Evolutionary conservation across 768 basidiomycete genomes (phyloP).

Genomic region (Gautieria morchelliformis): DNA sequence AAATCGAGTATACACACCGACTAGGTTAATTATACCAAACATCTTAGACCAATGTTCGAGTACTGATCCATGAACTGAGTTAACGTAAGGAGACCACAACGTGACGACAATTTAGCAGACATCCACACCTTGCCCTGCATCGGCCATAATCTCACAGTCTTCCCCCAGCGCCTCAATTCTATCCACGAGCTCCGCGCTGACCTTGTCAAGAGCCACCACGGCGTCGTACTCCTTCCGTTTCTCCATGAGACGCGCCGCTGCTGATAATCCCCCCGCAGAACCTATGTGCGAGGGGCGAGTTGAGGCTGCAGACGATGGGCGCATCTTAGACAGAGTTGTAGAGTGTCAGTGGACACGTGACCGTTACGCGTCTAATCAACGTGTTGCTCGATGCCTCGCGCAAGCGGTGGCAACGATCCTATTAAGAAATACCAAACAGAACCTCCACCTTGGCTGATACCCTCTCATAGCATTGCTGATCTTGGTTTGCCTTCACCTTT

Average conservation of each 20-base stretch:
- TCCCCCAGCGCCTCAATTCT: constrained; percentile 60
- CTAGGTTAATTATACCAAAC: constrained; percentile 66
- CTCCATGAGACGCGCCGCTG: constrained; percentile 41
- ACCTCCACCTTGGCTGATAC: constrained; percentile 69
- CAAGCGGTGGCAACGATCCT: constrained; percentile 1
- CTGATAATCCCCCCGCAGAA: constrained; percentile 1
- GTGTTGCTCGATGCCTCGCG: constrained; percentile 3
- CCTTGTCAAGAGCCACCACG: constrained; percentile 59
- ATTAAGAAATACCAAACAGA: constrained; percentile 40
- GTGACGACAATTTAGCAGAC: neutral
- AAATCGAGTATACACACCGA: constrained; percentile 39
- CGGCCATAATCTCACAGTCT: constrained; percentile 70
- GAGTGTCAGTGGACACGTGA: neutral
- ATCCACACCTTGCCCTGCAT: constrained; percentile 55
- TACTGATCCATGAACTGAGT: constrained; percentile 5
- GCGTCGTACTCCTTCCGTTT: constrained; percentile 80
- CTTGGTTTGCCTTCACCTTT: constrained; percentile 38
- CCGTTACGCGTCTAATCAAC: neutral
- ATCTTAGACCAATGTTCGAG: constrained; percentile 37
- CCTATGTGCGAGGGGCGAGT: constrained; percentile 8
- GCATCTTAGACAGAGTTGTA: constrained; percentile 1
- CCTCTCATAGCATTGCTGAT: constrained; percentile 55
- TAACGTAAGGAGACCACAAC: neutral
- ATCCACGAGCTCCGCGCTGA: constrained; percentile 52
- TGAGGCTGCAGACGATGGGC: constrained; percentile 8